These are phyloP conservation scores for Russula dissimulans DNA, from an alignment of 768 basidiomycete genomes.

Conservation along the genomic window DNA sequence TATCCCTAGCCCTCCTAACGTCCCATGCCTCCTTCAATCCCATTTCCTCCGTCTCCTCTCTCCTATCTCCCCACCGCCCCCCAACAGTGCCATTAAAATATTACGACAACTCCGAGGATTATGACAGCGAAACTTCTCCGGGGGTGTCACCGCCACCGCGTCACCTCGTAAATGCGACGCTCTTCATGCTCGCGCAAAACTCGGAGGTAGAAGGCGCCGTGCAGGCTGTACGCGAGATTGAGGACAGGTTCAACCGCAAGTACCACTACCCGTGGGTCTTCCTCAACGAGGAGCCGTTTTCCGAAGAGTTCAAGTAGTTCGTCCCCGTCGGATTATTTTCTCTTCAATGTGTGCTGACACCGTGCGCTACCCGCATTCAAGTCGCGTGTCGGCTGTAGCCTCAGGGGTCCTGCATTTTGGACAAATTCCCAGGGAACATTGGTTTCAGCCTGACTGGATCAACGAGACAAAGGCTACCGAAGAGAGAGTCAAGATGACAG, in stretches of 20 bases:
- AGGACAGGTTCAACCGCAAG: conserved; percentile 77
- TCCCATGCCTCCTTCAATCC: neutral
- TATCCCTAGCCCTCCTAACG: neutral
- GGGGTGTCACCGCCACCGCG: neutral
- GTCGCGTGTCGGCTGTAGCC: conserved; percentile 27
- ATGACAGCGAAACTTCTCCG: no score
- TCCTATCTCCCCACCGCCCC: neutral
- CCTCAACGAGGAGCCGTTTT: conserved; percentile 78
- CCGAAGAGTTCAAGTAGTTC: conserved; percentile 61
- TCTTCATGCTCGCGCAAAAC: conserved; percentile 54
- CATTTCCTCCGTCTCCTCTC: neutral
- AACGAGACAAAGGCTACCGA: conserved; percentile 38
- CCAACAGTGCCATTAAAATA: neutral
- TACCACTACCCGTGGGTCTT: conserved; percentile 83
- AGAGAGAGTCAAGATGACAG: conserved; percentile 34
- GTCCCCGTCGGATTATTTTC: conserved; percentile 27
- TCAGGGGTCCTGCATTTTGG: conserved; percentile 31
- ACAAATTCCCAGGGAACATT: conserved; percentile 36
- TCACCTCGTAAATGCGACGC: conserved; percentile 26
- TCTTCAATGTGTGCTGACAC: neutral
- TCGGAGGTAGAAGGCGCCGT: conserved; percentile 50
- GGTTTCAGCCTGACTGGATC: conserved; percentile 45
- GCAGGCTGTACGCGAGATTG: conserved; percentile 62
- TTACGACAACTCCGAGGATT: neutral
- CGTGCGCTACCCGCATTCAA: neutral